Evolutionary conservation across 2,329 filamentous ascomycete species (phyloP).

Genomic region (Juglanconis juglandina): DNA sequence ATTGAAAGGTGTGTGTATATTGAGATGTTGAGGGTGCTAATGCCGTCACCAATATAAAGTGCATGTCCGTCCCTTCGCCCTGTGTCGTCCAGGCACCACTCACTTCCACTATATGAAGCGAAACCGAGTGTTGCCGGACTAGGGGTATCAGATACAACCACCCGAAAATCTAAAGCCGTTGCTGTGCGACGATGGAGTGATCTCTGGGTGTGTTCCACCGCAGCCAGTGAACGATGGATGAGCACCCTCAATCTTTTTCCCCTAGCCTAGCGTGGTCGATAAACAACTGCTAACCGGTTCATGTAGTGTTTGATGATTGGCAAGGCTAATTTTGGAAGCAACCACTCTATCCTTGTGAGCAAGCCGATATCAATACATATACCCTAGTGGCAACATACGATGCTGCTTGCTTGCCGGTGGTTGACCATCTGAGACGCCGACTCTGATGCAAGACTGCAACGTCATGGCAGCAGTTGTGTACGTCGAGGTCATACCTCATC

Average conservation of each 20-base stretch:
- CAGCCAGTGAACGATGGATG: slow-evolving; percentile 11
- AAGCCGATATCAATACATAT: not conserved
- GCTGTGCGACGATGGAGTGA: not conserved
- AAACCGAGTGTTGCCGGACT: not conserved
- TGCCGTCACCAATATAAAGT: not conserved
- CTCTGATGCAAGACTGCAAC: not conserved
- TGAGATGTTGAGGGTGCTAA: not conserved
- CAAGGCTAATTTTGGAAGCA: not conserved
- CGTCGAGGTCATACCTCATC: not conserved
- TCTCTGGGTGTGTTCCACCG: slow-evolving; percentile 9
- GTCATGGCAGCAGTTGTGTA: not conserved
- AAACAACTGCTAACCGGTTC: not conserved
- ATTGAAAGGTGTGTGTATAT: not conserved
- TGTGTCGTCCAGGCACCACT: not conserved
- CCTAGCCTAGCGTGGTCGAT: not conserved
- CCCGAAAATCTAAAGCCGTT: not conserved
- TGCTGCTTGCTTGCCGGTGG: not conserved
- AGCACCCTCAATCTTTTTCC: not conserved
- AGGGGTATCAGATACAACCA: slow-evolving; percentile 4
- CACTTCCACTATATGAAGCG: not conserved
- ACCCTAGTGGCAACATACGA: not conserved
- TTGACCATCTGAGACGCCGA: not conserved
- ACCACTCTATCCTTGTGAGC: not conserved
- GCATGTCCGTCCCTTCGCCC: not conserved
- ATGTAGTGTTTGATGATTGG: not conserved